Evolutionary conservation across 192 early-diverging fungal genomes (phyloP), one percentile per base, ranked within the genome.

Genomic region (Bifiguratus adelaidae): DNA sequence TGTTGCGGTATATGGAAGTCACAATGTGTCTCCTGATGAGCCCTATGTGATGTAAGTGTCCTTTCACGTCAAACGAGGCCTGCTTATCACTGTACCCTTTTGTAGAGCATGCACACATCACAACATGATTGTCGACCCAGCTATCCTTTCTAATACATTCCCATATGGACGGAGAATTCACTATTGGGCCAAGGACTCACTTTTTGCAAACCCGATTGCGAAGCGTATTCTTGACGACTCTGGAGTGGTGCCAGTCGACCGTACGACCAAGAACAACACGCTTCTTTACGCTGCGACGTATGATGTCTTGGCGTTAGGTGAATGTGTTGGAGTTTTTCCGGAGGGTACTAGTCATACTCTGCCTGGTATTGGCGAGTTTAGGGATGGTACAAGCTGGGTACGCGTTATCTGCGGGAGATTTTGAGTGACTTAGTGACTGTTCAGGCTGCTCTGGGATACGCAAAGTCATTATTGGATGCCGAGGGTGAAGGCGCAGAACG

Each of bases 91-190:
- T 34, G 9, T 41, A 7, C n/a, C 19, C 19, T 35, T 30, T 11
- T 32, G 22, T 30, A 64, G 60, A 25, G 50, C 60, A 20, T 53
- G 58, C 0, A 70, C 68, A 2, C 68, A 70, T 50, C 65, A 61
- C 36, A 74, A 74, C 45, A 74, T 74, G 72, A 60, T 71, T 44
- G 58, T 71, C 0, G 72, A 74, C 47, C 61, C 68, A 9, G 58
- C 65, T 2, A 41, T 65, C 2, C 37, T 74, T 8, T 61, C 61
- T 4, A 50, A 46, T 13, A 60, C 65, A 19, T 53, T 63, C 15
- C 72, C 72, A 12, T 47, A 68, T 38, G 28, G 52, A 21, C 55
- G 72, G 5, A 50, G 56, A 30, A 34, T 65, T 24, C 72, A 74
- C 27, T 68, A 68, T 24, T 74, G 72, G 72, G 72, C 69, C 41